These are phyloP conservation scores for Ceratocystis papillata DNA, from an alignment of 2,329 filamentous ascomycete genomes.

Conservation along the genomic window DNA sequence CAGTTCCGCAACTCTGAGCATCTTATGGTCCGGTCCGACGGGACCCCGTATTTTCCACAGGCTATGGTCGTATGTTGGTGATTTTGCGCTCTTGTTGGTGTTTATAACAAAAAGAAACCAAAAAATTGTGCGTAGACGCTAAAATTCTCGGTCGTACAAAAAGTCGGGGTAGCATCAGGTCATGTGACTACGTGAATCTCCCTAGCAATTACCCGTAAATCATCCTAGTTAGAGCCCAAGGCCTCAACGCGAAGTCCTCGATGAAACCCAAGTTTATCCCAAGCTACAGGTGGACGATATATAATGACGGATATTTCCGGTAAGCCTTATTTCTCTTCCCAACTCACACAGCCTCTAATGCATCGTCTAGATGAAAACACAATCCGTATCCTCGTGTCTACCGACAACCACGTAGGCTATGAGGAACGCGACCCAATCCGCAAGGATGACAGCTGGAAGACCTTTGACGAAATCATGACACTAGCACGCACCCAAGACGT, in stretches of 20 bases:
- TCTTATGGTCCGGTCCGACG: too few species aligned
- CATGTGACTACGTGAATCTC: slow-evolving; percentile 4
- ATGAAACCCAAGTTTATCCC: neutral
- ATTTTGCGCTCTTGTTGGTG: neutral
- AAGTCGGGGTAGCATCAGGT: neutral
- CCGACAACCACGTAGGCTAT: slow-evolving; percentile 96
- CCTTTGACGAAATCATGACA: slow-evolving; percentile 90
- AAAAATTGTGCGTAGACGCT: neutral
- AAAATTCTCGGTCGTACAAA: neutral
- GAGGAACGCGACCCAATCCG: slow-evolving; percentile 86
- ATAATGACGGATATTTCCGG: slow-evolving; percentile 11
- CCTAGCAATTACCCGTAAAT: neutral
- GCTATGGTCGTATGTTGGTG: slow-evolving; percentile 16
- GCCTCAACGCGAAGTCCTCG: neutral
- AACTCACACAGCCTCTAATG: neutral
- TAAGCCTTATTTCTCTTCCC: neutral
- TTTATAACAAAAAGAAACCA: neutral
- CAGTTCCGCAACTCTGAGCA: too few species aligned
- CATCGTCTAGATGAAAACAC: slow-evolving; percentile 52
- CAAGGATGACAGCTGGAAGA: slow-evolving; percentile 94
- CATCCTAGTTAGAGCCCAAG: neutral
- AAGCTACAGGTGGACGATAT: neutral
- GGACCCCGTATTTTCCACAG: neutral
- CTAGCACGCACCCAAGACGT: slow-evolving; percentile 78
- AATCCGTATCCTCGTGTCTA: slow-evolving; percentile 86